A percentile compares a stretch with the other conserved stretches of the same genome.
These are phyloP conservation scores for Talaromyces sp. DNA, from an alignment of 2,329 filamentous ascomycete genomes.

Conservation along the genomic window DNA sequence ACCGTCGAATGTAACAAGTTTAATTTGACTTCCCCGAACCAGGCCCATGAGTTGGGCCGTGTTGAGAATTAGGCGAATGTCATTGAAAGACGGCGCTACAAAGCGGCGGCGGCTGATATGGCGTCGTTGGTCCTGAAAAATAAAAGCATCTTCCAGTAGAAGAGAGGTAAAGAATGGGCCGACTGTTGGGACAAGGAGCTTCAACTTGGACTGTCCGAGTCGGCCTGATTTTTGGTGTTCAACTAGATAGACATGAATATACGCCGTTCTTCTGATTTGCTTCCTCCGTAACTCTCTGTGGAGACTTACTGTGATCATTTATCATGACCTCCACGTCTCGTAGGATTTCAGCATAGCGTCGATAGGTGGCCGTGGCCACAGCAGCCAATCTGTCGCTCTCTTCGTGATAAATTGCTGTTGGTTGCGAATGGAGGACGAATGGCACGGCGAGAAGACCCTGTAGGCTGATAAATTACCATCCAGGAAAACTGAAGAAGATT, in stretches of 20 bases:
- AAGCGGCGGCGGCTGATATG: constrained; percentile 89
- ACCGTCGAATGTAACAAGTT: constrained; percentile 91
- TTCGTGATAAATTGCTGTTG: constrained; percentile 76
- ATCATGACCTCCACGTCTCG: constrained; percentile 88
- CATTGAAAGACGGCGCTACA: constrained; percentile 95
- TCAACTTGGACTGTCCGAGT: constrained; percentile 77
- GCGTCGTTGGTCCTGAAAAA: constrained; percentile 78
- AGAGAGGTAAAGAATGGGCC: constrained; percentile 92
- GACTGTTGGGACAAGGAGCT: constrained; percentile 82
- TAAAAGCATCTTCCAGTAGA: constrained; percentile 83
- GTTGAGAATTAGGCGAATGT: constrained; percentile 87
- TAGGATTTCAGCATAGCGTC: constrained; percentile 92
- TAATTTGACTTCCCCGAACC: constrained; percentile 66
- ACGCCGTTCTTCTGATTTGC: not conserved
- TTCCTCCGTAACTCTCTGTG: not conserved
- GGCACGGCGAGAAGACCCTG: constrained; percentile 79
- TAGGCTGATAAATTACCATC: constrained; percentile 13
- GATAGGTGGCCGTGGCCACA: constrained; percentile 75
- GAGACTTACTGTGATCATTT: constrained; percentile 75
- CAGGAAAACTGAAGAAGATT: not conserved
- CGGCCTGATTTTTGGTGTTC: constrained; percentile 62
- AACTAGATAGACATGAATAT: constrained; percentile 46
- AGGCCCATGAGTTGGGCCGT: constrained; percentile 91
- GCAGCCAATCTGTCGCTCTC: constrained; percentile 59
- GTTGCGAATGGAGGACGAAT: constrained; percentile 94